Evolutionary conservation across 2,329 filamentous ascomycete species (phyloP).

Genomic region (Penicillium aurantiogriseum): DNA sequence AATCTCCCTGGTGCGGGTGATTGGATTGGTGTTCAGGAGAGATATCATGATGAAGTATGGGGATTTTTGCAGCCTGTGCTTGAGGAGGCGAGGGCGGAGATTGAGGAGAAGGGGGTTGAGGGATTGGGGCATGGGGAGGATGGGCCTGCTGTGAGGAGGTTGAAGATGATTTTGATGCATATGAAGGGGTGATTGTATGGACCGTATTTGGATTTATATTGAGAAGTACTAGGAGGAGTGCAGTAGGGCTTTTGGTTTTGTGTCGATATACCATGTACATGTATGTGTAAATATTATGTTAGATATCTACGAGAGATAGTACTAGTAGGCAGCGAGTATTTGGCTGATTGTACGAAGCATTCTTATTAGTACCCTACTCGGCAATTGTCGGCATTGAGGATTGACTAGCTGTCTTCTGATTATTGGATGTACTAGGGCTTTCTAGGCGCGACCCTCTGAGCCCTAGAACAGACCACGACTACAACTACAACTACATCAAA

Average conservation of each 20-base stretch:
- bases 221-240: not conserved
- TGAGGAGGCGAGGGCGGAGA: constrained; percentile 56
- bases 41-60: constrained; percentile 63
- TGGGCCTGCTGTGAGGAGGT: constrained; percentile 37
- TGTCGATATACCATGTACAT: not conserved
- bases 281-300: not conserved
- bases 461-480: not conserved
- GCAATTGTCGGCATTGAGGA: not conserved
- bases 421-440: not conserved
- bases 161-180: constrained; percentile 43
- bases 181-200: constrained; percentile 26
- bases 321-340: not conserved
- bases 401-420: not conserved
- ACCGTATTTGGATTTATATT: not conserved
- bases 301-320: not conserved
- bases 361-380: not conserved
- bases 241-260: not conserved
- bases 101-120: constrained; percentile 41
- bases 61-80: constrained; percentile 60
- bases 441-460: too few species aligned
- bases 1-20: constrained; percentile 34
- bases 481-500: not conserved
- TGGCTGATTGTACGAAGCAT: not conserved
- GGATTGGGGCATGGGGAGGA: constrained; percentile 17
- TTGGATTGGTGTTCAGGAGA: constrained; percentile 37